Percentiles rank a stretch among this genome's conserved stretches.
These are phyloP conservation scores for Voacanga thouarsii DNA, from an alignment of 257 asterid species.

Conservation along the genomic window DNA sequence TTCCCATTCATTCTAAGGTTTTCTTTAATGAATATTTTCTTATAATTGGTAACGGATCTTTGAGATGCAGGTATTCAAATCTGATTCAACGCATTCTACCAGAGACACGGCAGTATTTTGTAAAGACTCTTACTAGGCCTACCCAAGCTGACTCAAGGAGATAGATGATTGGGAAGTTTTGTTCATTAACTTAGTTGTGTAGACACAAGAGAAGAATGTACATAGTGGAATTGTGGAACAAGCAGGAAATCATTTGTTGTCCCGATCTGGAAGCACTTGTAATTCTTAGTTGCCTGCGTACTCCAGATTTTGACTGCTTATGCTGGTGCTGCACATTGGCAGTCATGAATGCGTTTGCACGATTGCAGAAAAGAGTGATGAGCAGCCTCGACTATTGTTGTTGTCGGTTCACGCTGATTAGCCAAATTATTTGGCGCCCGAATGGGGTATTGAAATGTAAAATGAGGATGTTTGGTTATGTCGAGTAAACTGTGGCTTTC, in stretches of 20 bases:
- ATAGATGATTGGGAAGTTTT: constrained; percentile 41
- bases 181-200: constrained; percentile 42
- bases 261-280: constrained; percentile 32
- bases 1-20: neutral
- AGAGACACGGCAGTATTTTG: constrained; percentile 76
- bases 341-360: neutral
- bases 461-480: neutral
- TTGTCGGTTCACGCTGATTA: neutral
- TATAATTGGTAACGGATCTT: neutral
- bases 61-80: constrained; percentile 59
- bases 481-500: neutral
- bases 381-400: neutral
- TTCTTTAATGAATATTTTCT: neutral
- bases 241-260: constrained; percentile 32
- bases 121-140: constrained; percentile 55
- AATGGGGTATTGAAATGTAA: neutral
- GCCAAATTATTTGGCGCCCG: neutral
- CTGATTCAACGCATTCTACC: constrained; percentile 72
- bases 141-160: constrained; percentile 46
- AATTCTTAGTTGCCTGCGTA: constrained; percentile 20
- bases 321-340: constrained; percentile 17
- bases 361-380: neutral
- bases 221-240: constrained; percentile 33
- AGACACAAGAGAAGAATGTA: constrained; percentile 45
- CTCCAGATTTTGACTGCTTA: constrained; percentile 22